Evolutionary conservation across 2,329 filamentous ascomycete species (phyloP), one percentile per base, ranked within the genome.

Genomic region (Fusarium succisae): DNA sequence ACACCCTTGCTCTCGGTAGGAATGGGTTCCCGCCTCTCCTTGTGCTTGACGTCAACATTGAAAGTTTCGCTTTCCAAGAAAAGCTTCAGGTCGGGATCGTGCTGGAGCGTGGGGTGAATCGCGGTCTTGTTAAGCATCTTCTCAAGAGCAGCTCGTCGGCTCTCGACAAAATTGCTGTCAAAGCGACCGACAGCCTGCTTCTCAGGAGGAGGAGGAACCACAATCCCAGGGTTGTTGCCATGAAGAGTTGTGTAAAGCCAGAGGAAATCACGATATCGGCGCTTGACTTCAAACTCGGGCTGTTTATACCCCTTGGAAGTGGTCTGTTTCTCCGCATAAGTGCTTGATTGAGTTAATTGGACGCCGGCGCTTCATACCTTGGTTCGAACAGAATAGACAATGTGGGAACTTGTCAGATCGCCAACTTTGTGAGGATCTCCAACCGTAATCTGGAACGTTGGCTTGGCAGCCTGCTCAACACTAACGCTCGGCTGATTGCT

Each of bases 371-470:
- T 43, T 35, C 58, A 76, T 87, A 96, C 94, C 91, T 93, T 96
- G 66, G 96, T 99, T 79, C 93, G 90, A 74, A 99, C 96, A 78
- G 94, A 94, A 84, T 99, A 99, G 54, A 98, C 96, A 74, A 98
- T 99, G 83, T 99, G 96, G 73, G 95, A 98, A 82, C 94, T 98
- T 14, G 96, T 98, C 81, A 98, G 84, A 83, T 98, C 96, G 68
- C 96, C 96, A 76, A 99, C 96, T 86, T 98, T 99, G 84, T 98
- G 95, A 63, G 96, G 96, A 84, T 99, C 96, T 66, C 96, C 96
- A 28, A 99, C 96, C 6, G 89, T 91, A 78, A 99, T 98, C 56
- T 94, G 87, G 83, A 98, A 99, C 47, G 87, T 93, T 10, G 96
- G 96, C 83, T 98, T 97, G 37, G 96, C 92, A 53, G 96, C 96